Evolutionary conservation across 2,329 filamentous ascomycete genomes (phyloP), one percentile per base, ranked within the genome.

Genomic region (Aspergillus costaricaensis): DNA sequence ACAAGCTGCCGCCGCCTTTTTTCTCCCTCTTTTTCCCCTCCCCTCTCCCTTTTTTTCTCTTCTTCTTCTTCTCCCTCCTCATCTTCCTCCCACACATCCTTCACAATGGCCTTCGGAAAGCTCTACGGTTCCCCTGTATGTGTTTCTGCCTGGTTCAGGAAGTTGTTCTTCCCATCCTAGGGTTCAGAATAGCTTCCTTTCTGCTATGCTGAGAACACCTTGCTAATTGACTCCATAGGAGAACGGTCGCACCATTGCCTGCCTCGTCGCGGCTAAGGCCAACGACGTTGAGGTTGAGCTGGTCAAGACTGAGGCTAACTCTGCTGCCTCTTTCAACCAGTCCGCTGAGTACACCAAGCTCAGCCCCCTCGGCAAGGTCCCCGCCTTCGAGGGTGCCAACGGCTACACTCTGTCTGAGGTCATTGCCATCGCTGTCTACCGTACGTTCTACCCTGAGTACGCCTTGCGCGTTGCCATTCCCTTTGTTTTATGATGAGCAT

Each of bases 401-500:
- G 94, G 93, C 80, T 98, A 91, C 82, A 83, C 87, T 73, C 87
- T 99, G 72, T 89, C 86, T 67, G 95, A 99, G 88, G 85, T 80
- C 81, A 93, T 98, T 74, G 95, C 95, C 80, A 94, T 99, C 76
- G 91, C 92, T 77, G 91, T 99, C 84, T 99, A 98, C 86, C 83
- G 95, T 99, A 91, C 75, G 94, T 92, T 68, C 67, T 57, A 54
- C 60, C 63, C 61, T 56, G 49, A 63, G 66, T 60, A 67, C 60
- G 57, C 54, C 57, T 62, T 55, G 23, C n/a, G 30, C 54, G 54
- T 55, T 47, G 54, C 56, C 58, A 60, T 55, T 51, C 55, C 38
- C 25, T 64, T 69, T 36, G 12, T 36, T 71, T 67, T 70, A 81
- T 88, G 85, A 92, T 91, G 91, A 94, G 86, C 85, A 83, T 82